phyloP scores from a whole-genome alignment of 2,329 filamentous ascomycete genomes.

The Sporothrix mexicana region DNA sequence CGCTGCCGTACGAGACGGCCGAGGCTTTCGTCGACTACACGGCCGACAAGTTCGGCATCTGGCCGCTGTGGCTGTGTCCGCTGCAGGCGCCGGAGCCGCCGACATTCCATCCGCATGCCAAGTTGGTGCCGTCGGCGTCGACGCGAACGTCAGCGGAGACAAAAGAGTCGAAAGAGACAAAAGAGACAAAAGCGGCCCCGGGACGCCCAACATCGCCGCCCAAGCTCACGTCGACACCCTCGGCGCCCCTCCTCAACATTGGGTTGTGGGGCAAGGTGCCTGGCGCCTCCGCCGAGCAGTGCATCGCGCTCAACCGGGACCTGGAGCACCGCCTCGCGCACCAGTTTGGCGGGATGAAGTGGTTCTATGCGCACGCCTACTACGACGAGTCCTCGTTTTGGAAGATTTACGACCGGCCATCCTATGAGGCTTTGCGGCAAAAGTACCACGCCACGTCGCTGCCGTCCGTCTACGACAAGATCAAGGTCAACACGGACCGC shows the following conservation, averaged over 20 bases:
- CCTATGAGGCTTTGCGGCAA: constrained; percentile 64
- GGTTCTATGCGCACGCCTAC: constrained; percentile 86
- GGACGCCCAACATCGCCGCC: not conserved
- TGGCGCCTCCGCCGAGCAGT: constrained; percentile 53
- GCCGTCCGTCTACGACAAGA: constrained; percentile 74
- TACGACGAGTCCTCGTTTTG: constrained; percentile 77
- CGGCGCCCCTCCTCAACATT: constrained; percentile 60
- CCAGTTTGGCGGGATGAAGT: constrained; percentile 78
- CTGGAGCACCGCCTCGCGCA: constrained; percentile 70
- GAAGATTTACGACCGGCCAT: constrained; percentile 61
- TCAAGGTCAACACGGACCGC: constrained; percentile 47
- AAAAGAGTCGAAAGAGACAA: too few relatives aligned
- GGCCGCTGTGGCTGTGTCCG: constrained; percentile 66
- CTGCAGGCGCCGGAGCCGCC: constrained; percentile 55
- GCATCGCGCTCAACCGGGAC: constrained; percentile 71
- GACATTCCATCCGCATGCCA: constrained; percentile 62
- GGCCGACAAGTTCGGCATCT: constrained; percentile 57
- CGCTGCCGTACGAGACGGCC: constrained; percentile 59
- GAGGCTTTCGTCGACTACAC: constrained; percentile 63
- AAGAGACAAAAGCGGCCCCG: not conserved
- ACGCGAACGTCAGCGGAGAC: too few relatives aligned
- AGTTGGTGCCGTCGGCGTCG: not conserved
- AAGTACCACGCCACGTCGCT: constrained; percentile 68
- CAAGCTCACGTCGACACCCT: not conserved
- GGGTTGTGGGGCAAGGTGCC: constrained; percentile 80